Conservation (phyloP, 208 protist genomes). For the Leishmania mexicana region DNA sequence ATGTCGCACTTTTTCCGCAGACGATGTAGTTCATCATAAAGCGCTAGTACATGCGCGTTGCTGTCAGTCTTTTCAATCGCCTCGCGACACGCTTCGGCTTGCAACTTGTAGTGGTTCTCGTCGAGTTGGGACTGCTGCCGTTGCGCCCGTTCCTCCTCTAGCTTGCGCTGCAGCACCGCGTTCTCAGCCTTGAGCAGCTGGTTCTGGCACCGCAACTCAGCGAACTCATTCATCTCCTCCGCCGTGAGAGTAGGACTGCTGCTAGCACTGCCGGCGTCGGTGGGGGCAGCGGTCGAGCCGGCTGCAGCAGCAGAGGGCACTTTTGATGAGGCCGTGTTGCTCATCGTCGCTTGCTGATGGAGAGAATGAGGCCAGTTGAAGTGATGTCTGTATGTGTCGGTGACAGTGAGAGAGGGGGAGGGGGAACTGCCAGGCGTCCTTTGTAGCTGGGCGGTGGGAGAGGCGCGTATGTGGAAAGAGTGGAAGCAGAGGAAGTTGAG, state of each 20-base stretch:
- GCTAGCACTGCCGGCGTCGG: background rate
- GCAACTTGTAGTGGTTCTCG: conserved; percentile 31
- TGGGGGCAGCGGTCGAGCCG: background rate
- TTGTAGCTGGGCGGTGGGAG: background rate
- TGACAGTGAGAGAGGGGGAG: background rate
- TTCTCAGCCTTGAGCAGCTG: conserved; percentile 53
- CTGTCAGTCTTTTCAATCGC: conserved; percentile 37
- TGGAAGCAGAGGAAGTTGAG: background rate
- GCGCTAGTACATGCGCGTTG: conserved; percentile 41
- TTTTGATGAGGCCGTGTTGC: background rate
- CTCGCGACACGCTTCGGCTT: conserved; percentile 29
- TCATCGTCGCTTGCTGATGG: background rate
- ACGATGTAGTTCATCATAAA: conserved; percentile 66
- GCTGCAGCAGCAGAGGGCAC: background rate
- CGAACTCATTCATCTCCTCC: conserved; percentile 28
- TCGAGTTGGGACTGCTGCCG: conserved; percentile 39
- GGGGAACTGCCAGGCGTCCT: background rate
- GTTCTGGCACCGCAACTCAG: conserved; percentile 43
- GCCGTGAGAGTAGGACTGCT: conserved; percentile 24
- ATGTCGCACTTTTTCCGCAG: conserved; percentile 57
- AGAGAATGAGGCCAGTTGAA: background rate
- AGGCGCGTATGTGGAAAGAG: background rate
- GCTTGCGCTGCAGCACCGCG: conserved; percentile 37
- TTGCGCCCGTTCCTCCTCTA: conserved; percentile 37
- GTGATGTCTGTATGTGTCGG: background rate